Percentiles rank a stretch among this genome's conserved stretches.
Evolutionary conservation across 2,329 filamentous ascomycete genomes (phyloP).

Genomic region (Cladosporium velox): DNA sequence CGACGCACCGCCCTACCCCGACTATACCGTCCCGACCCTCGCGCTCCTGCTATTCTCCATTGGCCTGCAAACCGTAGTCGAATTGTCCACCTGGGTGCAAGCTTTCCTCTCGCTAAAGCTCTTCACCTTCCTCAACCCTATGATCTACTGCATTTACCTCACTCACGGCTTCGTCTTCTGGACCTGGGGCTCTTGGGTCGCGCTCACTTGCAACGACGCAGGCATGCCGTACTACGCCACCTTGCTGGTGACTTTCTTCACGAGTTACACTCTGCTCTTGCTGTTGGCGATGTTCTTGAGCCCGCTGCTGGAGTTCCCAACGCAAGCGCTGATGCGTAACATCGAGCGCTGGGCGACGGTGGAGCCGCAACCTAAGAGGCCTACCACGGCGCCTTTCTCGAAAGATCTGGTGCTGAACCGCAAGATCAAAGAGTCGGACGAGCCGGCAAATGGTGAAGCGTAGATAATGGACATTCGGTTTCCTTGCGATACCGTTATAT

Average conservation of each 20-base stretch:
- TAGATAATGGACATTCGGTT: neutral
- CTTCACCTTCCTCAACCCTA: slow-evolving; percentile 47
- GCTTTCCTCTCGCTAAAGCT: slow-evolving; percentile 44
- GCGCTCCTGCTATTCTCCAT: slow-evolving; percentile 46
- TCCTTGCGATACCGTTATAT: neutral
- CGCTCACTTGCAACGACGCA: slow-evolving; percentile 36
- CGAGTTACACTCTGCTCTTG: slow-evolving; percentile 36
- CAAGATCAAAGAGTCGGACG: neutral
- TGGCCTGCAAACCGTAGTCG: slow-evolving; percentile 39
- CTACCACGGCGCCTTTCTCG: slow-evolving; percentile 27
- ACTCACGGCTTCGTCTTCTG: slow-evolving; percentile 52
- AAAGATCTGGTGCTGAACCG: slow-evolving; percentile 24
- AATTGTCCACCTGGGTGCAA: slow-evolving; percentile 43
- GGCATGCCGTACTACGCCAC: slow-evolving; percentile 39
- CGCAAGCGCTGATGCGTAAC: slow-evolving; percentile 26
- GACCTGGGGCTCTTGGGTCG: slow-evolving; percentile 43
- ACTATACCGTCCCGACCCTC: slow-evolving; percentile 48
- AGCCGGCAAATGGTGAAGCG: neutral
- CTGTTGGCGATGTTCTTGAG: slow-evolving; percentile 21
- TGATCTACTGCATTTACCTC: slow-evolving; percentile 52
- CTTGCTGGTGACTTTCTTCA: slow-evolving; percentile 40
- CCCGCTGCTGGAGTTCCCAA: slow-evolving; percentile 25
- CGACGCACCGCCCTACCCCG: slow-evolving; percentile 44
- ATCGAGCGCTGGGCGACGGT: slow-evolving; percentile 28
- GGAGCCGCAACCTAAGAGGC: slow-evolving; percentile 24